Evolutionary conservation across 148 eudicot genomes (phyloP), one percentile per base, ranked within the genome.

Genomic region (Chenopodium suecicum): DNA sequence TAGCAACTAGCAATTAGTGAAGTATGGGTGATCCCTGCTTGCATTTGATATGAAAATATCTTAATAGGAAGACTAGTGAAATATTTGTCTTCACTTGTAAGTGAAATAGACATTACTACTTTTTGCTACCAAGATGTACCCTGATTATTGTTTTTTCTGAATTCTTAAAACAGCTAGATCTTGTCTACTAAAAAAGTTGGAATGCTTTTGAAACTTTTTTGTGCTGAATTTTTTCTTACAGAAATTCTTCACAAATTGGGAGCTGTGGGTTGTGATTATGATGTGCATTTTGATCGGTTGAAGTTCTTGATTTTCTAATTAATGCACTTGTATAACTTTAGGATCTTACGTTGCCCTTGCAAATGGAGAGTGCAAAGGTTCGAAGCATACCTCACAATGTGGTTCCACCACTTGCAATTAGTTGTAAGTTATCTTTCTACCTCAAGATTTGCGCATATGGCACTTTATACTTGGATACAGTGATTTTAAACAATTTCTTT

Each of bases 351-450:
- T 58, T 86, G 74, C 83, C 87, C 82, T 83, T 97, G 89, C 89
- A 86, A 78, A 79, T 87, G 91, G 97, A 91, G 86, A 81, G 88
- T 81, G 92, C 90, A 84, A 97, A 91, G 85, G 93, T 91, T 76
- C 94, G 99, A 84, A 84, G 87, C 76, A 94, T 97, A 79, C 90
- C 95, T 74, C 97, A 97, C 81, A 80, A 78, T 70, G 92, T 91
- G 70, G 84, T 87, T 80, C 89, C 90, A 75, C 99, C 99, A 27
- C 83, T 96, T 87, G 98, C 97, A 73, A 95, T 97, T 74, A 97
- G 99, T 76, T 92, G 99, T 96, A 83, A 89, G 99, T 91, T 56
- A 44, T 84, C 73, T 84, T 60, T 78, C 64, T 68, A 5, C 68
- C 58, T 70, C 9, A 68, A 79, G 32, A 65, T 47, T 58, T 73